Base-by-base conservation (phyloP, 371 early-diverging fungal species). In the Mortierella sp. region DNA sequence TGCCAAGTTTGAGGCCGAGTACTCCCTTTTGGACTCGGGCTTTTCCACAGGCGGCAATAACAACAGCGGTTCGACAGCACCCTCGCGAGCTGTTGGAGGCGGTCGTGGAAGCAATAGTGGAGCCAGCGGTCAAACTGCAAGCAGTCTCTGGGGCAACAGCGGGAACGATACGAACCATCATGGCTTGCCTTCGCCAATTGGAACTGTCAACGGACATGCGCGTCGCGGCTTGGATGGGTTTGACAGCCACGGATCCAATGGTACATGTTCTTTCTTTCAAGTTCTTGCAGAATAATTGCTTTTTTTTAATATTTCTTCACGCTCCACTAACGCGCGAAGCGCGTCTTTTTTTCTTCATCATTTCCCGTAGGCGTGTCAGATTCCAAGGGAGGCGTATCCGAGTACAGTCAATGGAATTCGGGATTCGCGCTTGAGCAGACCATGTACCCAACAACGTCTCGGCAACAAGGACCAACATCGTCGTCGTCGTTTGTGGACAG, bases 381-480 rank as follows among this genome's bases (percentile, higher is more conserved):
- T 5, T 69, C 78, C 43, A 73, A 77, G 50, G 75, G 73, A 61
- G 74, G 75, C 43, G 70, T 77, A 16, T 77, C 82, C 8, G 86
- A 86, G 48, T 86, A 86, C 55, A 86, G 86, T 73, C 86, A 86
- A 69, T 86, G 86, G 86, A 86, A 82, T 54, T 86, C 82, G 55
- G 86, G 86, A 40, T 82, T 86, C 51, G 77, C 79, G 19, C 57
- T 86, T 24, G 82, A 82, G 8, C 79, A 78, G 31, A 61, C 79
- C 54, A 77, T 86, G 77, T 80, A 84, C 51, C 76, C 77, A 44
- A 50, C 75, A 5, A 24, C 69, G 5, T 75, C 77, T n/a, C 84
- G 77, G 43, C 79, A 74, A 50, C 77, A 79, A 43, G 70, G 71
- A 6, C 64, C 80, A 37, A 71, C 76, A 11, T 69, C 82, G 3